phyloP scores from a whole-genome alignment of 73 alveolate genomes.

The Paraurostyla sp. region DNA sequence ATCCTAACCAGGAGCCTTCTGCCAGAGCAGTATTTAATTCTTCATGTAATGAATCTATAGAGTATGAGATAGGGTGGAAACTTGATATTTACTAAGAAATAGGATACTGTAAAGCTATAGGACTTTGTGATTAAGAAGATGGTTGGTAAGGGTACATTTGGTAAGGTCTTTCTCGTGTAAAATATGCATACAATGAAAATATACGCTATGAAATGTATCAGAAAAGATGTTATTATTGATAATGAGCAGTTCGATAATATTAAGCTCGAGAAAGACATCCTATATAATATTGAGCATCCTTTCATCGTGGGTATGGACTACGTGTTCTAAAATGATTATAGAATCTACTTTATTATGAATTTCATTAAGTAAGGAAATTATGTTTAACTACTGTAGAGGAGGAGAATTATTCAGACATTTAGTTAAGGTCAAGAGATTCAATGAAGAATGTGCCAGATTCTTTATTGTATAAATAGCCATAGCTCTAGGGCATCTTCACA shows the following conservation, averaged over 20 bases:
- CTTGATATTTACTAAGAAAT: slow-evolving; percentile 67
- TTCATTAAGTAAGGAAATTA: slow-evolving; percentile 62
- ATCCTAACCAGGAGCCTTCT: not conserved
- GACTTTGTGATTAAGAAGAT: slow-evolving; percentile 80
- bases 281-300: slow-evolving; percentile 90
- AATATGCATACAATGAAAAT: slow-evolving; percentile 77
- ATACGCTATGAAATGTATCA: slow-evolving; percentile 92
- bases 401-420: slow-evolving; percentile 96
- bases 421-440: slow-evolving; percentile 81
- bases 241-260: slow-evolving; percentile 88
- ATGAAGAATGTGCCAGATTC: slow-evolving; percentile 90
- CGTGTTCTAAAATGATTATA: slow-evolving; percentile 90
- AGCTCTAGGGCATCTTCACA: slow-evolving; percentile 96
- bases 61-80: slow-evolving; percentile 41
- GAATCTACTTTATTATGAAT: slow-evolving; percentile 93
- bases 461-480: slow-evolving; percentile 91
- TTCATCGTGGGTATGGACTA: slow-evolving; percentile 88
- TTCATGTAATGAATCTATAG: not conserved
- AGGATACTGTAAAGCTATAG: slow-evolving; percentile 73
- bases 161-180: slow-evolving; percentile 90
- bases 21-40: not conserved
- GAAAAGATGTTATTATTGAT: slow-evolving; percentile 91
- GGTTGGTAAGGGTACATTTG: slow-evolving; percentile 94
- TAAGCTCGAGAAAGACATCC: slow-evolving; percentile 89
- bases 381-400: slow-evolving; percentile 71